phyloP scores from a whole-genome alignment of 1,284 basidiomycete species.

The Malassezia cuniculi region DNA sequence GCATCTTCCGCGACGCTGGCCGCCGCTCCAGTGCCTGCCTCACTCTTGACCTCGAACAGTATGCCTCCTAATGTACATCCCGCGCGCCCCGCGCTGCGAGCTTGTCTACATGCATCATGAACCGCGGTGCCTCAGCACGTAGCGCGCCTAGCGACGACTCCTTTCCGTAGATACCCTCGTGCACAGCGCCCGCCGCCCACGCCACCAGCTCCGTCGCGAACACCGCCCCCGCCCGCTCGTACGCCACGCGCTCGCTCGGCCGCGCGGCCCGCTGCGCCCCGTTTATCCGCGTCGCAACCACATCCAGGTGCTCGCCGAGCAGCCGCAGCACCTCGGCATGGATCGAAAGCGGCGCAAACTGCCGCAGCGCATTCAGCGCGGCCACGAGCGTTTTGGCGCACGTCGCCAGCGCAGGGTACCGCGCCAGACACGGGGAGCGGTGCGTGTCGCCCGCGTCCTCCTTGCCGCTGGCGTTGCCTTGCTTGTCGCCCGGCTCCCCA shows the following conservation, averaged over 20 bases:
- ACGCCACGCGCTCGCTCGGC: too few species aligned
- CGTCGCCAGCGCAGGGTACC: background rate
- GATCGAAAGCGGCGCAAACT: constrained; percentile 7
- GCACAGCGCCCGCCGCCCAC: constrained; percentile 3
- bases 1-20: constrained; percentile 85
- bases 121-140: too few species aligned
- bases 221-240: background rate
- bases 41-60: constrained; percentile 63
- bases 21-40: constrained; percentile 76
- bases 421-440: background rate
- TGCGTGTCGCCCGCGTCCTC: background rate
- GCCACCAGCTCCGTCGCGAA: background rate
- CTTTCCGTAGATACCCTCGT: background rate
- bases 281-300: too few species aligned
- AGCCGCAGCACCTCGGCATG: background rate
- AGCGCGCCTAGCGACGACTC: too few species aligned
- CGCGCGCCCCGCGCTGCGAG: too few species aligned
- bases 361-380: constrained; percentile 8
- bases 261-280: too few species aligned
- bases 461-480: too few species aligned
- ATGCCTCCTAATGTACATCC: constrained; percentile 14
- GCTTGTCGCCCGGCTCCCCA: too few species aligned
- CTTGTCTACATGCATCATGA: background rate
- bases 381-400: background rate
- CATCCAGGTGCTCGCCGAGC: constrained; percentile 1